Evolutionary conservation across 2,329 filamentous ascomycete species (phyloP).

Genomic region (Claviceps lovelessii): DNA sequence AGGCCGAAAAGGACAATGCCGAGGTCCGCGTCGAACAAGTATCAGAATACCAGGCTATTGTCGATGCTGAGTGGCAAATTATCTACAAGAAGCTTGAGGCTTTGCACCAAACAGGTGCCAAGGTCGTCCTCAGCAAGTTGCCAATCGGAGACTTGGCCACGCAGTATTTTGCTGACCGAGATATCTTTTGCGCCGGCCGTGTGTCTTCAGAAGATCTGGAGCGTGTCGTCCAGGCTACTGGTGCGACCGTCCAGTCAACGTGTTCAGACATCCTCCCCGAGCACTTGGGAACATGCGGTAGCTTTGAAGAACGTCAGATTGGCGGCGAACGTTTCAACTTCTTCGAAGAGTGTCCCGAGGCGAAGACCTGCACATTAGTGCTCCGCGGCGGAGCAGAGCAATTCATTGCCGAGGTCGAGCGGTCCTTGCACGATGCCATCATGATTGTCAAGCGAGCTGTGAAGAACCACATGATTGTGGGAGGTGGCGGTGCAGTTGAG

Average conservation of each 20-base stretch:
- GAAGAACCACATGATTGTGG: constrained; percentile 87
- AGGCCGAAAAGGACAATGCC: constrained; percentile 98
- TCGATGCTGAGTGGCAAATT: constrained; percentile 98
- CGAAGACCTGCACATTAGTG: constrained; percentile 92
- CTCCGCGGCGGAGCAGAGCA: constrained; percentile 94
- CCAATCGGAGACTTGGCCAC: constrained; percentile 96
- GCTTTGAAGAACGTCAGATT: constrained; percentile 92
- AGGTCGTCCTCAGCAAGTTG: constrained; percentile 92
- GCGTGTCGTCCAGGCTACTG: constrained; percentile 87
- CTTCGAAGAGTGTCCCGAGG: constrained; percentile 88
- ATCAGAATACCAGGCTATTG: constrained; percentile 97
- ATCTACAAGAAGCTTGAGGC: constrained; percentile 99
- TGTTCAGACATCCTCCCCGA: constrained; percentile 86
- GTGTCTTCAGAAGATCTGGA: constrained; percentile 88
- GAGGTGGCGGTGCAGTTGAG: constrained; percentile 84
- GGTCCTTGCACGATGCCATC: constrained; percentile 94
- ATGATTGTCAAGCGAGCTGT: constrained; percentile 99
- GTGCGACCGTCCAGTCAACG: constrained; percentile 82
- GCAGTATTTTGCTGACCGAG: constrained; percentile 93
- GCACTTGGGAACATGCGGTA: constrained; percentile 80
- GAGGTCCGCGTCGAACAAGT: constrained; percentile 97
- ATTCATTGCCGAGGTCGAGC: constrained; percentile 97
- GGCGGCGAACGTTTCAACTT: constrained; percentile 97
- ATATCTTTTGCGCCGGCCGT: constrained; percentile 95
- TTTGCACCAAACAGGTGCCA: constrained; percentile 81